Percentiles rank a stretch among this genome's conserved stretches.
phyloP scores from a whole-genome alignment of 352 stramenopile genomes.

The Pythium inflatum region DNA sequence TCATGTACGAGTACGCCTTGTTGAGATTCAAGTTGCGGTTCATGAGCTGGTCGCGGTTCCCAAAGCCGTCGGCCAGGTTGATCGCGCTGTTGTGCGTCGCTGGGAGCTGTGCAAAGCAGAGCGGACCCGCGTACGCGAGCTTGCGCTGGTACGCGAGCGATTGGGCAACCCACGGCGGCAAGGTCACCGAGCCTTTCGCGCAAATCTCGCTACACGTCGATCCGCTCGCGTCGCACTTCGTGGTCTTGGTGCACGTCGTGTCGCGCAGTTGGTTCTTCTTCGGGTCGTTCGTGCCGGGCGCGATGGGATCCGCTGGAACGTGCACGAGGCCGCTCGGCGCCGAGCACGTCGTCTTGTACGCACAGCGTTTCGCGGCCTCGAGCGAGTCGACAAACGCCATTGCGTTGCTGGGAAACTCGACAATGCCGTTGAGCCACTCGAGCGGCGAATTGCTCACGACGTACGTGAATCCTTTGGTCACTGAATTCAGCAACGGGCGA shows the following conservation, averaged over 20 bases:
- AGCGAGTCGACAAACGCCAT: slow-evolving; percentile 47
- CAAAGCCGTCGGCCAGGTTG: slow-evolving; percentile 55
- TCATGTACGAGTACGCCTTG: slow-evolving; percentile 57
- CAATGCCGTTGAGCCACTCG: slow-evolving; percentile 54
- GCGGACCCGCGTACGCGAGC: slow-evolving; percentile 39
- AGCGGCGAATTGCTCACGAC: slow-evolving; percentile 42
- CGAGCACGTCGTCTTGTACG: slow-evolving; percentile 44
- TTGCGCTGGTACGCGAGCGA: slow-evolving; percentile 54
- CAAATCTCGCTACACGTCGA: slow-evolving; percentile 53
- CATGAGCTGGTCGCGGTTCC: slow-evolving; percentile 64
- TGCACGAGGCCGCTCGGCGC: slow-evolving; percentile 41
- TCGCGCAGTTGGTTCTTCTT: slow-evolving; percentile 44
- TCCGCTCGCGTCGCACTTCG: slow-evolving; percentile 45
- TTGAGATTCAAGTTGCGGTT: slow-evolving; percentile 46
- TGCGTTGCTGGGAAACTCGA: slow-evolving; percentile 38
- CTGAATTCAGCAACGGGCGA: slow-evolving; percentile 47
- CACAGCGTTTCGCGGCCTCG: slow-evolving; percentile 36
- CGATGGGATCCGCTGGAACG: slow-evolving; percentile 34
- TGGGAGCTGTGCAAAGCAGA: slow-evolving; percentile 55
- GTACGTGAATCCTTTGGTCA: slow-evolving; percentile 44
- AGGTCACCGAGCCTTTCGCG: slow-evolving; percentile 38
- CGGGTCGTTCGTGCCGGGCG: slow-evolving; percentile 43
- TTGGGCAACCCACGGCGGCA: slow-evolving; percentile 41
- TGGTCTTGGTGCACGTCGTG: slow-evolving; percentile 39
- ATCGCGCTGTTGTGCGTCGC: slow-evolving; percentile 70